Evolutionary conservation across 208 protist species (phyloP).

Genomic region (Trypanosoma melophagium): DNA sequence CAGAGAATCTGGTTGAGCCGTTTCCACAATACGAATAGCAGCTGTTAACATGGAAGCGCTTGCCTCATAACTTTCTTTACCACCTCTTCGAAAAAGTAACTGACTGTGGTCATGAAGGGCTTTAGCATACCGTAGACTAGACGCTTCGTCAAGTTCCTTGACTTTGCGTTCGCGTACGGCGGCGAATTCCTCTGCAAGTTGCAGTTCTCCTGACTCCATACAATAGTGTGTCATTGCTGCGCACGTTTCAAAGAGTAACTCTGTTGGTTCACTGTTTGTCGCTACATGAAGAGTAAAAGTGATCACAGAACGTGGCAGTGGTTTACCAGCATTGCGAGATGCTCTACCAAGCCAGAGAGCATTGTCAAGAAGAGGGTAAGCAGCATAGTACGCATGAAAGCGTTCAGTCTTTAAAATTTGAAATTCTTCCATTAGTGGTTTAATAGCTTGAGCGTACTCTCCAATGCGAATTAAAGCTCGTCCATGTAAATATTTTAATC

Average conservation of each 20-base stretch:
- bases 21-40: conserved; percentile 40
- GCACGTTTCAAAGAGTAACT: conserved; percentile 45
- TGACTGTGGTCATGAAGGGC: conserved; percentile 40
- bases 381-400: conserved; percentile 46
- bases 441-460: conserved; percentile 30
- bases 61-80: conserved; percentile 37
- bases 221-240: conserved; percentile 39
- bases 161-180: conserved; percentile 29
- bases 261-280: conserved; percentile 39
- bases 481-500: conserved; percentile 27
- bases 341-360: conserved; percentile 32
- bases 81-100: conserved; percentile 29
- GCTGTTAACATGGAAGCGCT: conserved; percentile 40
- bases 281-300: conserved; percentile 33
- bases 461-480: conserved; percentile 33
- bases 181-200: conserved; percentile 34
- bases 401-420: conserved; percentile 24
- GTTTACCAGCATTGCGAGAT: conserved; percentile 22
- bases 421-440: conserved; percentile 33
- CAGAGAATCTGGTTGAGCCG: conserved; percentile 24
- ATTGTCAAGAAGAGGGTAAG: conserved; percentile 44
- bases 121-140: conserved; percentile 32
- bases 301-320: conserved; percentile 35
- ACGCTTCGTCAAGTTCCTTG: conserved; percentile 33
- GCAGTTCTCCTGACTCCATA: conserved; percentile 30